These are phyloP conservation scores for Blastomyces silverae DNA, from an alignment of 2,329 filamentous ascomycete species.

Conservation along the genomic window DNA sequence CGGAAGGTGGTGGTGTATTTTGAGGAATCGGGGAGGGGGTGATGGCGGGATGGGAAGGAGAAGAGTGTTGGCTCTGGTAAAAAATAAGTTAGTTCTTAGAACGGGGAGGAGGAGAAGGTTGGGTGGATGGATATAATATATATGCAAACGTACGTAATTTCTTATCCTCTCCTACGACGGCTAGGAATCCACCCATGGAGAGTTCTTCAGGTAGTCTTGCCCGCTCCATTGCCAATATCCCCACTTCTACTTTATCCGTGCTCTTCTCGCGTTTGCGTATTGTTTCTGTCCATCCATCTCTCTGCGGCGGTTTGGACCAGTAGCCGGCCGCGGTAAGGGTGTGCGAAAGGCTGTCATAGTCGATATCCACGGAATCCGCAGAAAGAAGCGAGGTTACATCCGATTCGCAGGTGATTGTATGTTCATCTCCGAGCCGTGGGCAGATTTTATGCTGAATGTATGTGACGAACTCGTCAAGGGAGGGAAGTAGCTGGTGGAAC, in stretches of 20 bases:
- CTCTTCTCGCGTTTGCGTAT: constrained; percentile 30
- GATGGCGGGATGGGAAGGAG: constrained; percentile 74
- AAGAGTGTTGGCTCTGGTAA: constrained; percentile 64
- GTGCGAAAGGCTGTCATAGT: constrained; percentile 64
- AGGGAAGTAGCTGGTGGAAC: constrained; percentile 61
- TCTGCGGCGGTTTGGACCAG: constrained; percentile 44
- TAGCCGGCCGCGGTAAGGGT: constrained; percentile 58
- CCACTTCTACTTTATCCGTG: constrained; percentile 64
- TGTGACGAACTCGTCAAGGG: constrained; percentile 49
- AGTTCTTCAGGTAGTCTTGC: constrained; percentile 61
- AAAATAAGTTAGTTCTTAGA: constrained; percentile 16
- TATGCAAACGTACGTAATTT: constrained; percentile 50
- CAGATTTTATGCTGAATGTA: constrained; percentile 53
- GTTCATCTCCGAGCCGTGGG: constrained; percentile 22
- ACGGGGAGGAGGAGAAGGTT: constrained; percentile 5
- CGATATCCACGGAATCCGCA: constrained; percentile 65
- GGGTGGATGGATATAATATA: background rate
- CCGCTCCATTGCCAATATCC: constrained; percentile 62
- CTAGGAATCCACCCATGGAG: constrained; percentile 69
- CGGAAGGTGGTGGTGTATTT: constrained; percentile 60
- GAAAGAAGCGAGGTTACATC: constrained; percentile 44
- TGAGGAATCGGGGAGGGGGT: constrained; percentile 45
- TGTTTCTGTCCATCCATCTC: constrained; percentile 44
- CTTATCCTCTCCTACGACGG: constrained; percentile 67
- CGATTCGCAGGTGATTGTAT: constrained; percentile 45